Base-by-base conservation (phyloP, 2,329 filamentous ascomycete species). In the Ophiobolus disseminans region DNA sequence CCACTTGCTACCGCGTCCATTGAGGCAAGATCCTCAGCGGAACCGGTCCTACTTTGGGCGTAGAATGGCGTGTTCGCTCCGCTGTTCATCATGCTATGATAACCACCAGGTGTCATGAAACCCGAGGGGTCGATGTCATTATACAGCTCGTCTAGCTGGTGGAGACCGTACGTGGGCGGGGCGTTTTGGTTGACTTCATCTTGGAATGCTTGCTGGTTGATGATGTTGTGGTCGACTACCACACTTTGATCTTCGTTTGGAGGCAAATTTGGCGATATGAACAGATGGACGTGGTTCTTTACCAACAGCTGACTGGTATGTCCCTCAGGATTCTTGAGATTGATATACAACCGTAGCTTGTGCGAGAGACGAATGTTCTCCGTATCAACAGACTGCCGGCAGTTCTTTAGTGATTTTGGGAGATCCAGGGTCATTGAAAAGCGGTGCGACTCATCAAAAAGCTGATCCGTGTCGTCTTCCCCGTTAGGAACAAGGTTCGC, bases 271-370 rank as follows among this genome's bases (percentile, higher is more conserved):
- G 94, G 93, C 4, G 94, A 99, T 59, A 97, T 97, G 75, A 96
- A 97, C 30, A 99, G 87, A 45, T 91, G 91, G 13, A 97, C 84
- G 1, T 94, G 92, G 23, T 97, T 84, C 32, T 91, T 94, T 37
- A 93, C 93, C 42, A 93, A 88, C 42, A 97, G 84, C 86, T 97
- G 93, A 46, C 92, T 97, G 45, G 92, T 82, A 68, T 97, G 94
- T 0, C 92, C 93, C 69, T 99, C 94, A 0, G 94, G 93, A 63
- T 99, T 97, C 73, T 91, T 88, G 30, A 99, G 82, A 37, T 93
- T 90, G 51, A 97, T 87, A 40, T 90, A 91, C 66, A 97, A 82
- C 76, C 93, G 93, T 60, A 97, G 82, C 76, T 96, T 96, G 74
- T 99, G 94, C 46, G 90, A 84, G 42, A 97, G 83, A 73, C 94